phyloP scores from a whole-genome alignment of 1,284 basidiomycete genomes.

The Earliella scabrosa region DNA sequence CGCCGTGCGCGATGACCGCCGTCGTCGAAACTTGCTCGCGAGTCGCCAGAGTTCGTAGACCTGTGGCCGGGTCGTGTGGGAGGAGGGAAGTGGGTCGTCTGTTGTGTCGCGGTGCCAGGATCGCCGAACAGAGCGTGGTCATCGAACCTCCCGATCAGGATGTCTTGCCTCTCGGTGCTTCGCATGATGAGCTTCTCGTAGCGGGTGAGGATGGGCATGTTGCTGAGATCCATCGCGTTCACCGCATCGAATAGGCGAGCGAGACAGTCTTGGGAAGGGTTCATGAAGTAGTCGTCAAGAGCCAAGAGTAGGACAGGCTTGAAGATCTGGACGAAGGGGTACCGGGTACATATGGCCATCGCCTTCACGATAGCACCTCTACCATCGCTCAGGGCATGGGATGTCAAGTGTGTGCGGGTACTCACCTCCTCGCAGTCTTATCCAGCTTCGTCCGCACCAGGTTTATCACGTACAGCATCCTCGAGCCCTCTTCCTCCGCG shows the following conservation, averaged over 20 bases:
- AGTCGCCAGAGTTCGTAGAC: slow-evolving; percentile 59
- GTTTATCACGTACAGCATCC: slow-evolving; percentile 88
- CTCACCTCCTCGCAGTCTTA: slow-evolving; percentile 82
- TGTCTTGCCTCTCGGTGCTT: slow-evolving; percentile 87
- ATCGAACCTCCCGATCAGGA: slow-evolving; percentile 85
- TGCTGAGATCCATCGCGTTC: slow-evolving; percentile 88
- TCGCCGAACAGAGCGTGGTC: slow-evolving; percentile 29
- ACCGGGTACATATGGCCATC: slow-evolving; percentile 92
- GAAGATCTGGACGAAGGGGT: slow-evolving; percentile 98
- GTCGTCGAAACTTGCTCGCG: slow-evolving; percentile 71
- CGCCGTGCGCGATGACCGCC: slow-evolving; percentile 46
- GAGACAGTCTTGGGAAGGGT: slow-evolving; percentile 88
- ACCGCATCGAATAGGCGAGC: slow-evolving; percentile 90
- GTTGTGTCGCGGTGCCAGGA: slow-evolving; percentile 26
- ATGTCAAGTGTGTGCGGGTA: slow-evolving; percentile 1
- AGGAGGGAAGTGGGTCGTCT: slow-evolving; percentile 13
- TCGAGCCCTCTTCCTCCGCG: slow-evolving; percentile 47
- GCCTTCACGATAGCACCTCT: slow-evolving; percentile 97
- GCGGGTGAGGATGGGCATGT: slow-evolving; percentile 77
- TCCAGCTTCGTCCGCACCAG: slow-evolving; percentile 96
- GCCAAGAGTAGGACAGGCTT: slow-evolving; percentile 96
- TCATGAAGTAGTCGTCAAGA: slow-evolving; percentile 92
- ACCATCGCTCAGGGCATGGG: slow-evolving; percentile 8
- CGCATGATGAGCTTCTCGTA: slow-evolving; percentile 91
- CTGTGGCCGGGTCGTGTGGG: slow-evolving; percentile 41